Conservation (phyloP, 495 filamentous ascomycete species). For the Podospora pseudoanserina region DNA sequence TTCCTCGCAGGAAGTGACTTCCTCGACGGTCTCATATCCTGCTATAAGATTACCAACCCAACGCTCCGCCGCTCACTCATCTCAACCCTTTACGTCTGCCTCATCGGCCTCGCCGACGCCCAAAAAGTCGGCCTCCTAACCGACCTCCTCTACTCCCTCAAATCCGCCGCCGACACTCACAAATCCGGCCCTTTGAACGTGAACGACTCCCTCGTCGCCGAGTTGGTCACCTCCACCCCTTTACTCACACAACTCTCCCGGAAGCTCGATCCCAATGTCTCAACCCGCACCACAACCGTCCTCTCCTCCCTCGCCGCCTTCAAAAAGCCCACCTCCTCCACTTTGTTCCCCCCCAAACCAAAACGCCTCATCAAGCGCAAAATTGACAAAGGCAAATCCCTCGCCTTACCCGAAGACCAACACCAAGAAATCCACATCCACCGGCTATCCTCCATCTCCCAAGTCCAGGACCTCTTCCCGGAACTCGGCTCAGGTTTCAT, state of each 20-base stretch:
- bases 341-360: conserved; percentile 46
- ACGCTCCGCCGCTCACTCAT: conserved; percentile 60
- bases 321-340: conserved; percentile 47
- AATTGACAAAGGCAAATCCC: conserved; percentile 68
- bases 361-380: conserved; percentile 45
- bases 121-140: conserved; percentile 66
- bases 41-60: conserved; percentile 59
- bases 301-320: conserved; percentile 50
- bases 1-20: conserved; percentile 83
- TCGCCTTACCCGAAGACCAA: conserved; percentile 42
- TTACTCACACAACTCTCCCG: conserved; percentile 47
- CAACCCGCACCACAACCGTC: conserved; percentile 56
- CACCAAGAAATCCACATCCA: conserved; percentile 66
- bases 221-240: conserved; percentile 61
- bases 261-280: conserved; percentile 38
- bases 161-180: conserved; percentile 58
- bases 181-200: conserved; percentile 47
- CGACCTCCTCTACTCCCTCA: conserved; percentile 80
- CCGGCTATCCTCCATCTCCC: conserved; percentile 75
- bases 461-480: conserved; percentile 91
- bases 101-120: conserved; percentile 63
- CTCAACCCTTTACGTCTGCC: conserved; percentile 65
- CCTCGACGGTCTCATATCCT: conserved; percentile 65
- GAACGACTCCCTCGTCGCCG: conserved; percentile 55
- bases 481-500: conserved; percentile 83